A percentile compares a stretch with the other conserved stretches of the same genome.
phyloP scores from a whole-genome alignment of 768 basidiomycete genomes.

The Naganishia vishniacii region DNA sequence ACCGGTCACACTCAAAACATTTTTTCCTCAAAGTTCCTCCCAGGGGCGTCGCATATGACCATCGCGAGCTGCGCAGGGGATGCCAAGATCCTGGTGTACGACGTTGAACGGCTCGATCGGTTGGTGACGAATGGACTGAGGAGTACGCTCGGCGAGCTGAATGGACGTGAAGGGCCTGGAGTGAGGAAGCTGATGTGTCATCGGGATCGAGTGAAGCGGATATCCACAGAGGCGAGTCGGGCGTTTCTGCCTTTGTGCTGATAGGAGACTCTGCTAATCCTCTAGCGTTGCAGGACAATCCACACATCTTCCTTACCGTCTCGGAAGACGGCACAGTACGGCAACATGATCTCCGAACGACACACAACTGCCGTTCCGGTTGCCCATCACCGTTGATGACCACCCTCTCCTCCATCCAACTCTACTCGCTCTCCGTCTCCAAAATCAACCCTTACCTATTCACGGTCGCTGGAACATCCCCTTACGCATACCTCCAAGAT shows the following conservation, averaged over 20 bases:
- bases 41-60: constrained; percentile 59
- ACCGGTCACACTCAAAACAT: constrained; percentile 81
- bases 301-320: constrained; percentile 40
- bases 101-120: constrained; percentile 53
- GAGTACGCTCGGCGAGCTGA: constrained; percentile 44
- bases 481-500: constrained; percentile 75
- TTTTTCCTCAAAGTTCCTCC: constrained; percentile 75
- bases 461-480: constrained; percentile 72
- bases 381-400: constrained; percentile 71
- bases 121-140: constrained; percentile 25
- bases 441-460: constrained; percentile 75
- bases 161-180: constrained; percentile 54
- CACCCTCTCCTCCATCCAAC: constrained; percentile 55
- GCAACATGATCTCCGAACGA: constrained; percentile 73
- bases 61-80: constrained; percentile 62
- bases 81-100: constrained; percentile 69
- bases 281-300: constrained; percentile 28
- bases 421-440: constrained; percentile 70
- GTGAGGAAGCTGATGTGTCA: constrained; percentile 66
- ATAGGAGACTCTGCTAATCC: background rate
- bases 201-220: constrained; percentile 62
- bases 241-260: no score
- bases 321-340: constrained; percentile 75
- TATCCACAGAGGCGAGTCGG: constrained; percentile 78
- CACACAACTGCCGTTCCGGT: constrained; percentile 59